Base-by-base conservation (phyloP, 371 early-diverging fungal genomes). In the Phascolomyces articulosus region DNA sequence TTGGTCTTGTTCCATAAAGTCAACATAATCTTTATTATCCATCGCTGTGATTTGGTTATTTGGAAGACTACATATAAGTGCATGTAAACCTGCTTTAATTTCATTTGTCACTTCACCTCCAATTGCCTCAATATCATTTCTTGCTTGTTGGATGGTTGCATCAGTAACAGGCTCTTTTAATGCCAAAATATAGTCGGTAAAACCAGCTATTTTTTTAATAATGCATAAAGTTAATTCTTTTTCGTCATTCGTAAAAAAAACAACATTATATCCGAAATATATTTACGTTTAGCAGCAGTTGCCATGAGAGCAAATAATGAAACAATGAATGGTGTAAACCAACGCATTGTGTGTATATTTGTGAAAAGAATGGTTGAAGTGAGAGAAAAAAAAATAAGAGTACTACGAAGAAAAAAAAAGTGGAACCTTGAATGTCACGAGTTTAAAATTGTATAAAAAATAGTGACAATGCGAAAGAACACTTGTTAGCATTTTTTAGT, bases 1-100 rank as follows among this genome's bases (percentile, higher is more conserved):
- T 61, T 66, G 64, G 55, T 73, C 73, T 44, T 63, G 40, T 34
- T 73, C 73, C 55, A 73, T 69, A 51, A 73, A 73, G 48, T 73
- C 69, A 28, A 73, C 62, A 47, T 73, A 73, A 26, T 69, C 67
- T 44, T 73, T 73, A 41, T 29, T 48, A 29, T 64, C 67, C 55
- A 73, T 62, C 0, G 67, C 62, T 6, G 29, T 61, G 51, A 65
- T 31, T 28, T 57, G 62, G 40, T 64, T 62, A 40, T 64, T 56
- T 1, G 73, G 73, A 24, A 73, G 54, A 21, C 62, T 55, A 16
- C 68, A 31, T 21, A 65, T 64, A 24, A 73, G 44, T 20, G 63
- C 73, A 18, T 67, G 64, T 40, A 67, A 31, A 1, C 73, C 73
- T 9, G 47, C 41, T 29, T 61, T 66, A 57, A 69, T 64, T 21